phyloP scores from a whole-genome alignment of 169 alveolate species.

The Eimeria brunetti region DNA sequence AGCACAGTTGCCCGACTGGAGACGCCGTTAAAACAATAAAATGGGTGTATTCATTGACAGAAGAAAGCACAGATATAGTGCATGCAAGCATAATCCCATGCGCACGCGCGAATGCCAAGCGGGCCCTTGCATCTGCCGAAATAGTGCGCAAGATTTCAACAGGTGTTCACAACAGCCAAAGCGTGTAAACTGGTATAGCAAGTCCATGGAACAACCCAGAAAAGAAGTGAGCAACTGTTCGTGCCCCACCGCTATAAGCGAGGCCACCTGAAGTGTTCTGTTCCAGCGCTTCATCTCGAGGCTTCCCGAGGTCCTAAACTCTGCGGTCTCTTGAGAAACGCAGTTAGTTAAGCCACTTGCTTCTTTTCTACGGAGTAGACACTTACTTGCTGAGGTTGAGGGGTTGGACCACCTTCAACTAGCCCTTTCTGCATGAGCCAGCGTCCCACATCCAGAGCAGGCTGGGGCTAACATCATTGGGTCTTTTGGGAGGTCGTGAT shows the following conservation, averaged over 20 bases:
- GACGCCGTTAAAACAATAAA: neutral
- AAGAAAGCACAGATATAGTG: neutral
- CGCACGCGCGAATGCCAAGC: neutral
- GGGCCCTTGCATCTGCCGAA: neutral
- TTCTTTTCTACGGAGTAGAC: neutral
- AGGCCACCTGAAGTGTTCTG: neutral
- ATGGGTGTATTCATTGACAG: neutral
- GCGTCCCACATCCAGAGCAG: slow-evolving; percentile 49
- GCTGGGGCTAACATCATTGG: neutral
- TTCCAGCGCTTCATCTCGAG: neutral
- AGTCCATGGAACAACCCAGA: neutral
- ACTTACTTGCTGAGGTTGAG: neutral
- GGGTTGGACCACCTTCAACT: neutral
- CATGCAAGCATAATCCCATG: neutral
- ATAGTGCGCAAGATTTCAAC: neutral
- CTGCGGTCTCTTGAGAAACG: neutral
- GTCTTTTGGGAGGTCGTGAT: neutral
- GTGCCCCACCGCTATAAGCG: neutral
- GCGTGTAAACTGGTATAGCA: neutral
- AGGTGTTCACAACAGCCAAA: neutral
- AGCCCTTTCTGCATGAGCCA: neutral
- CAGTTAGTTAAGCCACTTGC: neutral
- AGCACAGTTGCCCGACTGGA: neutral
- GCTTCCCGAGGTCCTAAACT: neutral
- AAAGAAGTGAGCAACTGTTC: neutral